A percentile compares a stretch with the other conserved stretches of the same genome.
phyloP scores from a whole-genome alignment of 345 rosid genomes.

The Turritis glabra region DNA sequence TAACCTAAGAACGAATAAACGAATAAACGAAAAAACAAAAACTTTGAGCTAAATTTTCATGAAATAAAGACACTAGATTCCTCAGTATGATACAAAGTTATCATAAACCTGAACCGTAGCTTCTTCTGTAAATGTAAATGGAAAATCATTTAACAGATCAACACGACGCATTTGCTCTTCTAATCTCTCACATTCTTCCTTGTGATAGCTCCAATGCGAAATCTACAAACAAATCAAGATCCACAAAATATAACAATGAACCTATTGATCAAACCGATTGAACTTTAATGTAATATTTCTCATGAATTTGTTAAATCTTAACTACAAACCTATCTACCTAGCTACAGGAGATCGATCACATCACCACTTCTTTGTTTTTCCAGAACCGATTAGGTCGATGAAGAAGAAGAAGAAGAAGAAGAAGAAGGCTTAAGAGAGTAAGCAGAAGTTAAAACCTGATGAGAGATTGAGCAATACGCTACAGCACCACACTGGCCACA shows the following conservation, averaged over 20 bases:
- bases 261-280: background rate
- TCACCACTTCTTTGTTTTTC: background rate
- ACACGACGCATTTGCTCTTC: slow-evolving; percentile 74
- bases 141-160: slow-evolving; percentile 67
- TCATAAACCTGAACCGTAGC: slow-evolving; percentile 59
- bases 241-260: background rate
- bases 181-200: slow-evolving; percentile 78
- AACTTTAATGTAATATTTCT: background rate
- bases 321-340: background rate
- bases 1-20: slow-evolving; percentile 38
- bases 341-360: background rate
- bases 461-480: slow-evolving; percentile 80
- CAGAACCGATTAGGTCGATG: slow-evolving; percentile 7
- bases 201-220: slow-evolving; percentile 77
- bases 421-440: slow-evolving; percentile 4
- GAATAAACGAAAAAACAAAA: background rate
- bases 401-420: slow-evolving; percentile 10
- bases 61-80: background rate
- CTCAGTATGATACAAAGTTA: background rate
- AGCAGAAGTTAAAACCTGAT: slow-evolving; percentile 54
- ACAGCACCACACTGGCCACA: slow-evolving; percentile 82
- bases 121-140: slow-evolving; percentile 71
- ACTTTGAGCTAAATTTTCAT: background rate
- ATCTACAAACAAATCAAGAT: slow-evolving; percentile 36
- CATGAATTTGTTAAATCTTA: background rate